Evolutionary conservation across 306 rosid genomes (phyloP).

Genomic region (Cicer cuneatum): DNA sequence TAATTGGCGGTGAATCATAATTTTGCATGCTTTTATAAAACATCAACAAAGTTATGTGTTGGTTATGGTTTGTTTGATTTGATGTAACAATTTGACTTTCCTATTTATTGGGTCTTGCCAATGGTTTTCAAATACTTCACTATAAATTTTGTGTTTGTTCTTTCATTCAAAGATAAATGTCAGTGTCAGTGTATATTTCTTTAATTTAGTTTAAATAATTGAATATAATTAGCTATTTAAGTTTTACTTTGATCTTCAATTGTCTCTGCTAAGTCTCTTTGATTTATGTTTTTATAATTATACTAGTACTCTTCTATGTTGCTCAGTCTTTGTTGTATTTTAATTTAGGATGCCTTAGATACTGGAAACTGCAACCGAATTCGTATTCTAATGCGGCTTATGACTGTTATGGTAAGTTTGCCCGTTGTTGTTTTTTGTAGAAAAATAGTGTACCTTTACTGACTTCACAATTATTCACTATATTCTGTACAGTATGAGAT

Average conservation of each 20-base stretch:
- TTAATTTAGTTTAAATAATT: conserved; percentile 9
- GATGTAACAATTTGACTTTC: conserved; percentile 1
- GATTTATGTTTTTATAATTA: conserved; percentile 19
- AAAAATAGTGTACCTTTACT: conserved; percentile 22
- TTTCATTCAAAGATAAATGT: conserved; percentile 18
- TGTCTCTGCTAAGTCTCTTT: conserved; percentile 1
- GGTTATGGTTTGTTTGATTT: conserved; percentile 22
- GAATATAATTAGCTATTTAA: conserved; percentile 11
- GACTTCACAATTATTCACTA: background rate
- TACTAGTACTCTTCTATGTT: background rate
- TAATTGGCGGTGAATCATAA: conserved; percentile 13
- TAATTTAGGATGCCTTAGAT: conserved; percentile 76
- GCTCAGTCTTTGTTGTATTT: conserved; percentile 32
- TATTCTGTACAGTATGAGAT: conserved; percentile 33
- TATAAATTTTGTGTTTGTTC: conserved; percentile 14
- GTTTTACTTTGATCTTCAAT: conserved; percentile 15
- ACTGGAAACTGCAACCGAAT: conserved; percentile 74
- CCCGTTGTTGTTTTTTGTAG: conserved; percentile 11
- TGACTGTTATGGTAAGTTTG: conserved; percentile 79
- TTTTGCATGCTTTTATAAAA: background rate
- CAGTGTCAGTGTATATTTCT: background rate
- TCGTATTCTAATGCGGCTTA: conserved; percentile 82
- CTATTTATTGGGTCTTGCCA: conserved; percentile 28
- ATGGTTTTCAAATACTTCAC: conserved; percentile 8
- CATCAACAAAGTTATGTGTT: background rate